Base-by-base conservation (phyloP, 768 basidiomycete species). In the Lentinula guzmanii region DNA sequence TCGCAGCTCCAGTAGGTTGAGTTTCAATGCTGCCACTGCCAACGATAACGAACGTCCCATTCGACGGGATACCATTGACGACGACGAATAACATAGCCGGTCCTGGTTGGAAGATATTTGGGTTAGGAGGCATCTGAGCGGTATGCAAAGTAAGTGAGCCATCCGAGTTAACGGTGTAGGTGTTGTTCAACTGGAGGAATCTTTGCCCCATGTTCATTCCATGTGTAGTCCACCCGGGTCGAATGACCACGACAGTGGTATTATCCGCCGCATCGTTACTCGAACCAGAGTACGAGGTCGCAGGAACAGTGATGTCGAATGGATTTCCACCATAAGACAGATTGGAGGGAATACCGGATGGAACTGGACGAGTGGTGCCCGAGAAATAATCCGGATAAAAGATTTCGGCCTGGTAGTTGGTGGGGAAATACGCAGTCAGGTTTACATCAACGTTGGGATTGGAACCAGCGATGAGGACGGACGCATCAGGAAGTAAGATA, bases 361-460 rank as follows among this genome's bases (percentile, higher is more conserved):
- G 90, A 1, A 74, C 73, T 1, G 96, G 96, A 10, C 94, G 88
- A 0, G 77, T 77, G 50, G 74, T 68, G 10, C 88, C 81, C 43
- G 82, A 77, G 77, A 89, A 98, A 76, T 96, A 99, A 10, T 86
- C 80, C 0, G 96, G 96, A 76, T 95, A 98, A 79, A 95, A 99
- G 43, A 87, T 81, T 71, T 96, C 94, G 1, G 89, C 87, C 35
- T 84, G 77, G 68, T 95, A 95, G 31, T 86, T 84, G 1, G 93
- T 93, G 1, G 89, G 87, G 78, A 79, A 93, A 39, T 78, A 42
- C 9, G 82, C 80, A n/a, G 76, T 72, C 37, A 76, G 63, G 67
- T 89, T 87, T 63, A 89, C 87, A 67, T 98, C 95, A 37, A 90
- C 79, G 69, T 95, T 95, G 1, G 95, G 95, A 75, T 98, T 98